A percentile compares a stretch with the other conserved stretches of the same genome.
phyloP scores from a whole-genome alignment of 768 basidiomycete species.

The Boletus tylopilopsis region DNA sequence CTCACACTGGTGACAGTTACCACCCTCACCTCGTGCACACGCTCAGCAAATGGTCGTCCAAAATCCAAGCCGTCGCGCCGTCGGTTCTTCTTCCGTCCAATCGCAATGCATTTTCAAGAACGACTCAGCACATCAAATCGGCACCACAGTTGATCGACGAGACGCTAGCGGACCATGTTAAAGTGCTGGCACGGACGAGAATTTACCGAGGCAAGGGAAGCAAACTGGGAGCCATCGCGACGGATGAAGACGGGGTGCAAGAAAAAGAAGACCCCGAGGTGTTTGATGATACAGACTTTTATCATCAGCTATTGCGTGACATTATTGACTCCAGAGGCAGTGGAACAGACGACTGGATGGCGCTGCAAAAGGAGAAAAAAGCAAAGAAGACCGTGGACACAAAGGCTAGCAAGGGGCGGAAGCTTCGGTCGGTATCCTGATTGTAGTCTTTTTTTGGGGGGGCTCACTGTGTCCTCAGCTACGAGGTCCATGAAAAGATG shows the following conservation, averaged over 20 bases:
- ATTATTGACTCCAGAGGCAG: constrained; percentile 70
- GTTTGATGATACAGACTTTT: constrained; percentile 92
- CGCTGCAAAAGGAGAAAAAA: constrained; percentile 62
- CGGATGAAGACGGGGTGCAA: constrained; percentile 32
- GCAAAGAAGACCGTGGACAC: constrained; percentile 90
- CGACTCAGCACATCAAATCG: constrained; percentile 53
- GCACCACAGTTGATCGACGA: constrained; percentile 79
- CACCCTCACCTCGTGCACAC: constrained; percentile 76
- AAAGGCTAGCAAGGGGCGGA: constrained; percentile 92
- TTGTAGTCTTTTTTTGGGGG: not conserved
- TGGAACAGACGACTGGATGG: constrained; percentile 59
- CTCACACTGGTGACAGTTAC: constrained; percentile 34
- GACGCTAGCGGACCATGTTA: constrained; percentile 52
- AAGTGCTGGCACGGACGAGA: constrained; percentile 62
- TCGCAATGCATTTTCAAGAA: constrained; percentile 64
- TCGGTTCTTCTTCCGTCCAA: constrained; percentile 67
- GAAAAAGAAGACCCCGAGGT: constrained; percentile 43
- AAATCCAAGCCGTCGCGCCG: constrained; percentile 90
- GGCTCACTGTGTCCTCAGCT: constrained; percentile 43
- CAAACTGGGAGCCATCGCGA: constrained; percentile 37
- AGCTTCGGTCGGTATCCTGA: constrained; percentile 59
- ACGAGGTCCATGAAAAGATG: constrained; percentile 92
- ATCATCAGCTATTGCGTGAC: constrained; percentile 87
- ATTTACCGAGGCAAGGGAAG: constrained; percentile 46
- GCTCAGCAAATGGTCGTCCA: constrained; percentile 91